Evolutionary conservation across 768 basidiomycete species (phyloP), one percentile per base, ranked within the genome.

Genomic region (Leccinum subtestaceum): DNA sequence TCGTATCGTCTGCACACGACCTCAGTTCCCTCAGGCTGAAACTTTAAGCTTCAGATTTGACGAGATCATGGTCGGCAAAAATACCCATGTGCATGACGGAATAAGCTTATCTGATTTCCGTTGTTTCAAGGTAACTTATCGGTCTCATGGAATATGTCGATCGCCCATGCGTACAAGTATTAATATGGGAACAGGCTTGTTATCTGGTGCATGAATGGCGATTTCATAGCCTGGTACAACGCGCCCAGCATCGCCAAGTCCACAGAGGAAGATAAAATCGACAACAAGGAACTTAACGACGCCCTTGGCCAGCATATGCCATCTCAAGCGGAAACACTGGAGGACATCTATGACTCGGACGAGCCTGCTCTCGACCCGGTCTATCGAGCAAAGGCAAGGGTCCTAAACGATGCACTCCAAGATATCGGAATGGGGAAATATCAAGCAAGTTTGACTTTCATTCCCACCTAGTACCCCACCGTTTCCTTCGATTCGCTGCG

Each of bases 381-480:
- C 1, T 87, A 87, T 61, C 77, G 79, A 61, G 82, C 77, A 31
- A 87, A 87, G 61, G 82, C 84, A 2, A 71, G 74, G 7, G 74
- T 86, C 9, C 69, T 88, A 55, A 88, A 86, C 59, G 73, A 77
- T 58, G 86, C 85, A 0, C 72, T 88, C 10, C 84, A 86, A 66
- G 81, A 87, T 21, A 83, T 88, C 31, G 86, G 86, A 15, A 87
- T 88, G 84, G 86, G 86, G n/a, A 82, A 73, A 52, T 88, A 88
- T 66, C 86, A 87, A 72, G 82, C 81, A 61, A 59, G 70, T 61
- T n/a, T 6, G 31, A 3, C 1, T 19, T 31, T 25, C 43, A 17
- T 49, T 60, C 53, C 49, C 15, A 27, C 47, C 12, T 32, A 13
- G 36, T 49, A 31, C 29, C 36, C 12, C n/a, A 21, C 19, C 29